These are phyloP conservation scores for Chlamydomonas sp. DNA, from an alignment of 139 green algal genomes.

Conservation along the genomic window DNA sequence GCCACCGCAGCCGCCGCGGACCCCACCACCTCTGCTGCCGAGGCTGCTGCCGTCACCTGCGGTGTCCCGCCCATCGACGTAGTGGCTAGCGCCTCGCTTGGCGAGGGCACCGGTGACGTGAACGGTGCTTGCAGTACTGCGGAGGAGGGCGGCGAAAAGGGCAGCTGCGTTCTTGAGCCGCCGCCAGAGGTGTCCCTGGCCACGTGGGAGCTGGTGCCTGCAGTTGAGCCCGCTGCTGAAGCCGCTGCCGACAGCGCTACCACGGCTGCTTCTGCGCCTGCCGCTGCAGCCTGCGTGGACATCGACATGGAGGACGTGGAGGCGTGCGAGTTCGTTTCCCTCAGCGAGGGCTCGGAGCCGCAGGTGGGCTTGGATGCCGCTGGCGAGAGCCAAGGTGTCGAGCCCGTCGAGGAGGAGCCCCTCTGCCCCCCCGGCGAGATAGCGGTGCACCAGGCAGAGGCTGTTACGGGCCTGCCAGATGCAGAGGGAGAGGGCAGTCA, in stretches of 20 bases:
- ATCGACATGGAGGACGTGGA: constrained; percentile 7
- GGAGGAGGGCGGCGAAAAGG: no score
- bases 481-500: neutral
- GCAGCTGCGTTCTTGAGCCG: no score
- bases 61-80: no score
- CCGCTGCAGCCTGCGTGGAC: neutral
- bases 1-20: no score
- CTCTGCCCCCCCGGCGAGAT: no score
- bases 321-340: neutral
- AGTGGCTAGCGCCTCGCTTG: no score
- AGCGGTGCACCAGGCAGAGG: neutral
- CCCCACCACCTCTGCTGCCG: no score
- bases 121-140: no score
- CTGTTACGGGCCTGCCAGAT: neutral
- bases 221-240: neutral
- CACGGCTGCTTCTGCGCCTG: neutral
- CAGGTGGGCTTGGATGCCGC: neutral
- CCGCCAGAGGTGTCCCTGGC: no score
- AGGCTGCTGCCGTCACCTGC: no score
- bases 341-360: neutral
- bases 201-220: neutral
- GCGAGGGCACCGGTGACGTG: no score
- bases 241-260: neutral
- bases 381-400: neutral
- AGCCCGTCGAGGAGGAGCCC: neutral